These are phyloP conservation scores for Exophiala alcalophila DNA, from an alignment of 2,329 filamentous ascomycete species.

Conservation along the genomic window DNA sequence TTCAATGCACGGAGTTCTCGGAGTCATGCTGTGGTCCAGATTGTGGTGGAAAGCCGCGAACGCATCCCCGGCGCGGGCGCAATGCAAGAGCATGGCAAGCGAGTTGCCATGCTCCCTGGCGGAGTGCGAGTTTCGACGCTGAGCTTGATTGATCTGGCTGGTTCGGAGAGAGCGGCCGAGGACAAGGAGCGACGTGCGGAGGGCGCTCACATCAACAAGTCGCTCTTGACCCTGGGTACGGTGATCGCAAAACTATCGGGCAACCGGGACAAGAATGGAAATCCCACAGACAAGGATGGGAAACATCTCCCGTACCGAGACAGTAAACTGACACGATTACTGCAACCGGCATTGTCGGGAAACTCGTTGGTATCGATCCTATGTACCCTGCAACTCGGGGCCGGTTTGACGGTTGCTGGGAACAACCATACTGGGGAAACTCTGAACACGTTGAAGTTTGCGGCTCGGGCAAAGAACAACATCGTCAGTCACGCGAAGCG, in stretches of 20 bases:
- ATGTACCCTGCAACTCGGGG: slow-evolving; percentile 90
- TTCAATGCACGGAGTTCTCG: slow-evolving; percentile 96
- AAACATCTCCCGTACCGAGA: slow-evolving; percentile 96
- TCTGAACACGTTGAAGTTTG: slow-evolving; percentile 94
- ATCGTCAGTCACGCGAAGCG: slow-evolving; percentile 96
- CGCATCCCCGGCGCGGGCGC: slow-evolving; percentile 60
- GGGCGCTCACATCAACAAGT: slow-evolving; percentile 98
- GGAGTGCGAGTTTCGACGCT: slow-evolving; percentile 93
- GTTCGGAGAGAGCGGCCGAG: slow-evolving; percentile 93
- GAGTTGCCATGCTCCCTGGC: slow-evolving; percentile 70
- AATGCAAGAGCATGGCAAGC: slow-evolving; percentile 57
- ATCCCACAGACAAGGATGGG: slow-evolving; percentile 71
- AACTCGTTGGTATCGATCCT: slow-evolving; percentile 95
- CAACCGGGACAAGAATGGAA: slow-evolving; percentile 76
- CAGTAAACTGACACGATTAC: slow-evolving; percentile 89
- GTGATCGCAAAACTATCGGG: slow-evolving; percentile 93
- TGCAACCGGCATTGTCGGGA: slow-evolving; percentile 89
- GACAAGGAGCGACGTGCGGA: slow-evolving; percentile 91
- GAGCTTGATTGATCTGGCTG: slow-evolving; percentile 92
- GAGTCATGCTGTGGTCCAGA: slow-evolving; percentile 97
- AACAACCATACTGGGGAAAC: slow-evolving; percentile 82
- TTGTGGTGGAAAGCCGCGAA: slow-evolving; percentile 94
- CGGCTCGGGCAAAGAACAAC: slow-evolving; percentile 93
- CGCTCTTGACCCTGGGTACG: slow-evolving; percentile 86
- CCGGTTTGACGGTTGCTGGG: slow-evolving; percentile 67